A percentile compares a stretch with the other conserved stretches of the same genome.
These are phyloP conservation scores for Pichia sp. DNA, from an alignment of 1,139 yeast species.

Conservation along the genomic window DNA sequence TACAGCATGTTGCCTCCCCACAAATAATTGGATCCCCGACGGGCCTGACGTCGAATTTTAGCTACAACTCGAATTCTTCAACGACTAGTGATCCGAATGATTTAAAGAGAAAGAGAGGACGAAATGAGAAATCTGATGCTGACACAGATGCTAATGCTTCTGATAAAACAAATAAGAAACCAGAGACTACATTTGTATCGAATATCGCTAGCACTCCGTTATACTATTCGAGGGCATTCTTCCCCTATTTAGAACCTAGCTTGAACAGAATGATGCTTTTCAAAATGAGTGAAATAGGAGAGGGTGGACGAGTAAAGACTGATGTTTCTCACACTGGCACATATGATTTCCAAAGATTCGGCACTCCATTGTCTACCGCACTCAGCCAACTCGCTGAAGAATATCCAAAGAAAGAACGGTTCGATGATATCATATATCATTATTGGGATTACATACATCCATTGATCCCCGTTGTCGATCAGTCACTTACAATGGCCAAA, in stretches of 20 bases:
- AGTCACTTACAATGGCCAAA: conserved; percentile 6
- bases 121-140: not conserved
- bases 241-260: conserved; percentile 15
- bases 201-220: conserved; percentile 6
- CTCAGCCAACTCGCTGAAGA: conserved; percentile 5
- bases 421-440: conserved; percentile 10
- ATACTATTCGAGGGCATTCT: conserved; percentile 15
- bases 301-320: conserved; percentile 2
- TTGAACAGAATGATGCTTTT: conserved; percentile 13
- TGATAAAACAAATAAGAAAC: too few relatives aligned
- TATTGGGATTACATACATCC: conserved; percentile 16
- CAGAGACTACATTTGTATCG: conserved; percentile 3
- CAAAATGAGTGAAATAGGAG: conserved; percentile 10
- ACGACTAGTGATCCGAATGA: too few relatives aligned
- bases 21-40: too few relatives aligned
- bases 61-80: too few relatives aligned
- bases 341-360: conserved; percentile 10
- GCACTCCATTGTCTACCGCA: conserved; percentile 1
- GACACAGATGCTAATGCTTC: not conserved
- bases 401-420: conserved; percentile 11
- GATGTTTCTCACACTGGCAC: conserved; percentile 7
- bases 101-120: not conserved
- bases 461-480: conserved; percentile 13
- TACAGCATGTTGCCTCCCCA: too few relatives aligned
- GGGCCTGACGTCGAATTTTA: too few relatives aligned